phyloP scores from a whole-genome alignment of 768 basidiomycete species.

The Calvatia gigantea region DNA sequence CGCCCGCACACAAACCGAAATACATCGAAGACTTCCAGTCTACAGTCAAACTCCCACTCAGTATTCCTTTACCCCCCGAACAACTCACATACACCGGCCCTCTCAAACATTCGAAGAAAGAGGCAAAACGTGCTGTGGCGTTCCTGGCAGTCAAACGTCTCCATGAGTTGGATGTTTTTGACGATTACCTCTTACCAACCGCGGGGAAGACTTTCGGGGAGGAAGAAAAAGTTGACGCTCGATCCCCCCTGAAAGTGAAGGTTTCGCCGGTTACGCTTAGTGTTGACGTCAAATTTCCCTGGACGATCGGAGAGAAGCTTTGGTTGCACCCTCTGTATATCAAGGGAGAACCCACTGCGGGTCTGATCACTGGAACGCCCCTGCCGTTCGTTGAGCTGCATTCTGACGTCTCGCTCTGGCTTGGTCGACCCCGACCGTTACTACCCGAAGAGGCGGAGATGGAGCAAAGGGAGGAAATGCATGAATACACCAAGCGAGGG shows the following conservation, averaged over 20 bases:
- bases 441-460: slow-evolving; percentile 42
- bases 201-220: slow-evolving; percentile 45
- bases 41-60: slow-evolving; percentile 62
- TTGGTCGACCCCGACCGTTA: slow-evolving; percentile 27
- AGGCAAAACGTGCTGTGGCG: slow-evolving; percentile 80
- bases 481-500: slow-evolving; percentile 60
- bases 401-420: slow-evolving; percentile 30
- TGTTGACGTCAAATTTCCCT: slow-evolving; percentile 64
- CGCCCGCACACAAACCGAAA: slow-evolving; percentile 52
- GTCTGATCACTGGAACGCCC: slow-evolving; percentile 62
- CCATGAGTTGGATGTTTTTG: slow-evolving; percentile 69
- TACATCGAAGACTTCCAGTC: slow-evolving; percentile 59
- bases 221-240: slow-evolving; percentile 50
- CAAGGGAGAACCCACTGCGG: slow-evolving; percentile 48
- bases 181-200: slow-evolving; percentile 79
- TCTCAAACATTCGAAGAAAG: slow-evolving; percentile 60
- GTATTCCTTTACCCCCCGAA: slow-evolving; percentile 54
- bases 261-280: slow-evolving; percentile 51
- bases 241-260: slow-evolving; percentile 29
- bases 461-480: slow-evolving; percentile 47
- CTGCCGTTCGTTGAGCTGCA: slow-evolving; percentile 46
- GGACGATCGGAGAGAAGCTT: slow-evolving; percentile 51
- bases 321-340: slow-evolving; percentile 64
- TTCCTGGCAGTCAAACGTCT: slow-evolving; percentile 74
- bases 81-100: slow-evolving; percentile 61